Base-by-base conservation (phyloP, 768 basidiomycete species). In the Pleurotus tuber-regium region DNA sequence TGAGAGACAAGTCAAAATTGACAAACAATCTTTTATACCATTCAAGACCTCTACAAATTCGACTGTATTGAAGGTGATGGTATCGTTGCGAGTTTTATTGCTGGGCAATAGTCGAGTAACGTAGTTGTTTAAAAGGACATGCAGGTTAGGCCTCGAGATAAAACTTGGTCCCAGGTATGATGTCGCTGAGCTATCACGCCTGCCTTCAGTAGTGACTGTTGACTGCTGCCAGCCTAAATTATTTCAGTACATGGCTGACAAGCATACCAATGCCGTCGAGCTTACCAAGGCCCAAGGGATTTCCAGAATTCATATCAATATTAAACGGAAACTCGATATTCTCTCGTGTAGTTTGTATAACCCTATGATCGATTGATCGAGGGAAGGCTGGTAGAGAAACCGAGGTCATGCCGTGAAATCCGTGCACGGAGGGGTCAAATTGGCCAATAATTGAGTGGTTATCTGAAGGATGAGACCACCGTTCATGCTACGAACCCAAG, bases 241-340 rank as follows among this genome's bases (percentile, higher is more conserved):
- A n/a, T n/a, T n/a, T n/a, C n/a, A n/a, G n/a, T n/a, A n/a, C n/a
- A n/a, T n/a, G n/a, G n/a, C n/a, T n/a, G n/a, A n/a, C n/a, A n/a
- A n/a, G n/a, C n/a, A n/a, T n/a, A n/a, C n/a, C n/a, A n/a, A n/a
- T n/a, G n/a, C n/a, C n/a, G n/a, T 10, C 8, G n/a, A 14, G 44
- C 29, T 33, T 36, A 67, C 69, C 59, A 16, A 69, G 28, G 10
- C 70, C 70, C 2, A 69, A 38, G 2, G 58, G 56, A 18, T 52
- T 43, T 1, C 72, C 71, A 6, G 61, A 60, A 53, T 72, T 71
- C 50, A 61, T 59, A 52, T 73, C 72, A 10, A 57, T 10, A 36
- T 66, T 69, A 54, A 61, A 71, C 2, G 68, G 66, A 41, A 69
- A 73, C 12, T 61, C 56, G 4, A 46, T 29, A 1, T 57, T 39